These are phyloP conservation scores for Oryza meyeriana DNA, from an alignment of 176 grass and related monocot genomes.

Conservation along the genomic window DNA sequence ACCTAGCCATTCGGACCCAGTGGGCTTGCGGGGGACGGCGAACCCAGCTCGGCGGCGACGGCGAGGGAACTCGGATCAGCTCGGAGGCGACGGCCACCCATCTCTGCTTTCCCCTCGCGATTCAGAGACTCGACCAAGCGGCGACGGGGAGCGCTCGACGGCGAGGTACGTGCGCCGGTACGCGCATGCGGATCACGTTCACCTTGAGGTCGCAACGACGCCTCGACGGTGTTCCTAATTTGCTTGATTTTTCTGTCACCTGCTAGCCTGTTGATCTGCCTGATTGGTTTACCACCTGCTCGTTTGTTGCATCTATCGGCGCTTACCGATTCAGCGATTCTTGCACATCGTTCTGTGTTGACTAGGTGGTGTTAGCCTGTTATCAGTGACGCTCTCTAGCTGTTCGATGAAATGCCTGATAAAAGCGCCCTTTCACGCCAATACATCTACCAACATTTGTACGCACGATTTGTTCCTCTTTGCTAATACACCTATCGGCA, in stretches of 20 bases:
- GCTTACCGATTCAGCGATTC: background rate
- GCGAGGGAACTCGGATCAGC: background rate
- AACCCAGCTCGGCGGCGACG: background rate
- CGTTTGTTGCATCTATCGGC: background rate
- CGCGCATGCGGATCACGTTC: background rate
- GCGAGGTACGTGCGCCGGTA: background rate
- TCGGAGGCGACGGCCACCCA: background rate
- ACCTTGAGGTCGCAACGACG: background rate
- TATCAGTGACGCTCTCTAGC: background rate
- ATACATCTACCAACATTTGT: background rate
- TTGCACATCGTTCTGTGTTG: background rate
- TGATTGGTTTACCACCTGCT: background rate
- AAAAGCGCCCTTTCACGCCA: background rate
- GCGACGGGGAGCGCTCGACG: background rate
- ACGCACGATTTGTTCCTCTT: background rate
- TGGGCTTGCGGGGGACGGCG: background rate
- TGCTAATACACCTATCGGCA: background rate
- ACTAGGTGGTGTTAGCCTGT: background rate
- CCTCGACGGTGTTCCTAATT: background rate
- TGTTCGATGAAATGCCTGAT: conserved; percentile 29
- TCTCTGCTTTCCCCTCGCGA: background rate
- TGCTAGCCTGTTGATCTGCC: background rate
- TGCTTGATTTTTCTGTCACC: background rate
- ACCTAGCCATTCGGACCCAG: background rate
- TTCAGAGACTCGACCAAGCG: background rate